phyloP scores from a whole-genome alignment of 2,329 filamentous ascomycete genomes.

The Ophiostoma tasmaniense region DNA sequence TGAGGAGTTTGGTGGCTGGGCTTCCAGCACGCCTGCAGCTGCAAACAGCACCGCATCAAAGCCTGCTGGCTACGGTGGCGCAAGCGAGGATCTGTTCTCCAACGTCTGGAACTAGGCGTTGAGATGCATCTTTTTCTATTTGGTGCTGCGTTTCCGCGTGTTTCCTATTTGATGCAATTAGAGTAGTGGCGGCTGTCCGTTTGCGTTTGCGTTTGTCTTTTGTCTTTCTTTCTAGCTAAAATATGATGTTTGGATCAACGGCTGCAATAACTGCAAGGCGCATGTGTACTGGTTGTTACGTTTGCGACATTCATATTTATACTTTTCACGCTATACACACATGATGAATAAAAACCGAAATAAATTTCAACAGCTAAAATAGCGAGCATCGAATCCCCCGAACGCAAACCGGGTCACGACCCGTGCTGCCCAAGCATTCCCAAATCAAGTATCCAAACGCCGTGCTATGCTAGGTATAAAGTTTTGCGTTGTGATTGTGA shows the following conservation, averaged over 20 bases:
- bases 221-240: background rate
- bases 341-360: background rate
- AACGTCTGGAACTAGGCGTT: slow-evolving; percentile 79
- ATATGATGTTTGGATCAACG: background rate
- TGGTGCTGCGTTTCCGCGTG: background rate
- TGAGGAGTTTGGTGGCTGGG: slow-evolving; percentile 95
- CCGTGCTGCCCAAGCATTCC: background rate
- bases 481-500: background rate
- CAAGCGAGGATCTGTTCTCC: slow-evolving; percentile 80
- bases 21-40: slow-evolving; percentile 52
- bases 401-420: background rate
- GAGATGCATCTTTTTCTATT: background rate
- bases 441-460: slow-evolving; percentile 11
- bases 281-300: background rate
- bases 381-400: background rate
- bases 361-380: background rate
- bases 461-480: slow-evolving; percentile 17
- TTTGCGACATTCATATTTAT: background rate
- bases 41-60: slow-evolving; percentile 35
- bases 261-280: background rate
- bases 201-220: background rate
- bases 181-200: slow-evolving; percentile 1
- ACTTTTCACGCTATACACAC: background rate
- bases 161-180: background rate
- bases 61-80: slow-evolving; percentile 50